phyloP scores from a whole-genome alignment of 2,329 filamentous ascomycete genomes.

The Proliferodiscus dingleyae region DNA sequence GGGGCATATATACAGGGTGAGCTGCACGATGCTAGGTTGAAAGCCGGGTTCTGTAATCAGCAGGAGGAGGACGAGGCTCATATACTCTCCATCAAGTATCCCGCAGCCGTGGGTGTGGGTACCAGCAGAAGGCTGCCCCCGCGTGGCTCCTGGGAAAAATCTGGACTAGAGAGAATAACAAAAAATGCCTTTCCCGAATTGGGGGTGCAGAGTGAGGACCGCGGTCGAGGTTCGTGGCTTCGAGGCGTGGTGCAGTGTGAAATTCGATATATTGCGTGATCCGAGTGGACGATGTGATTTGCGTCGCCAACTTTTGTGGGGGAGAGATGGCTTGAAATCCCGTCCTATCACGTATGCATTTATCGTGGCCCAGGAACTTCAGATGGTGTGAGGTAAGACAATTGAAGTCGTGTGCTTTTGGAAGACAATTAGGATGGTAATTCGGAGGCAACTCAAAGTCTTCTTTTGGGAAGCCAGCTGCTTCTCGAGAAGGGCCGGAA shows the following conservation, averaged over 20 bases:
- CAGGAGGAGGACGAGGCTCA: slow-evolving; percentile 12
- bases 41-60: not conserved
- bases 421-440: no score
- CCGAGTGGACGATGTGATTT: slow-evolving; percentile 1
- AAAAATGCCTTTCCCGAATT: no score
- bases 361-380: no score
- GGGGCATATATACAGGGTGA: slow-evolving; percentile 5
- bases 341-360: no score
- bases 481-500: no score
- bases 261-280: no score
- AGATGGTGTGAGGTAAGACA: no score
- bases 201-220: no score
- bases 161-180: not conserved
- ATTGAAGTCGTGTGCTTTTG: no score
- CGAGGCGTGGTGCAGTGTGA: not conserved
- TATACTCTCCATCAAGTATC: slow-evolving; percentile 13
- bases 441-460: no score
- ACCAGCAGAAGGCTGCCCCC: not conserved
- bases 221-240: no score
- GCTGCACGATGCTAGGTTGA: slow-evolving; percentile 9
- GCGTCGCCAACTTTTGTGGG: not conserved
- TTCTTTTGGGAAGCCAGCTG: no score
- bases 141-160: not conserved
- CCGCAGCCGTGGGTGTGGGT: slow-evolving; percentile 17
- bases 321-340: not conserved